Conservation (phyloP, 2,329 filamentous ascomycete genomes). For the Fusarium humuli region DNA sequence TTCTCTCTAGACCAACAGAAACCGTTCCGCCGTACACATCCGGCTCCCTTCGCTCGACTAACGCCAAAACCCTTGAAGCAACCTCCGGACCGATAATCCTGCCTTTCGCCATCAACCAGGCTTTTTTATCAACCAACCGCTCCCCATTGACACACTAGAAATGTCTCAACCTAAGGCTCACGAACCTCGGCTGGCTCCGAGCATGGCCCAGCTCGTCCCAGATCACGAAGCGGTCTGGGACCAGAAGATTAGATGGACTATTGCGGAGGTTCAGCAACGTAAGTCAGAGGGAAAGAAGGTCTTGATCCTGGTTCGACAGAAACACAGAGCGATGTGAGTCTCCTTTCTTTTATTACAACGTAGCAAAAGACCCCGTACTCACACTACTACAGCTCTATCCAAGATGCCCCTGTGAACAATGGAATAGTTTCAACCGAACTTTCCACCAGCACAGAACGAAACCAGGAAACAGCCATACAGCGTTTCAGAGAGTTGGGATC, state of each 20-base stretch:
- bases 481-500: not conserved
- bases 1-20: too few species aligned
- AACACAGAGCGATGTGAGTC: too few species aligned
- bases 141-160: too few species aligned
- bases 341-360: not conserved
- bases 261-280: not conserved
- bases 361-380: not conserved
- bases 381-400: not conserved
- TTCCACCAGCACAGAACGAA: not conserved
- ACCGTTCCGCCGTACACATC: too few species aligned
- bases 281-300: not conserved
- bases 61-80: too few species aligned
- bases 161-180: not conserved
- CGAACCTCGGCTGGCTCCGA: not conserved
- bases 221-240: rapidly evolving
- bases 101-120: too few species aligned
- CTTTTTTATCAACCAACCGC: too few species aligned
- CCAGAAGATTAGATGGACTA: not conserved
- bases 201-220: not conserved
- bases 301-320: too few species aligned
- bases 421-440: too few species aligned
- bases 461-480: rapidly evolving
- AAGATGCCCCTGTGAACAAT: not conserved
- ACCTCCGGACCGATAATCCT: too few species aligned
- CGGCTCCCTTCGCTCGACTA: too few species aligned